Conservation (phyloP, 495 filamentous ascomycete genomes). For the Penicillium soppii region DNA sequence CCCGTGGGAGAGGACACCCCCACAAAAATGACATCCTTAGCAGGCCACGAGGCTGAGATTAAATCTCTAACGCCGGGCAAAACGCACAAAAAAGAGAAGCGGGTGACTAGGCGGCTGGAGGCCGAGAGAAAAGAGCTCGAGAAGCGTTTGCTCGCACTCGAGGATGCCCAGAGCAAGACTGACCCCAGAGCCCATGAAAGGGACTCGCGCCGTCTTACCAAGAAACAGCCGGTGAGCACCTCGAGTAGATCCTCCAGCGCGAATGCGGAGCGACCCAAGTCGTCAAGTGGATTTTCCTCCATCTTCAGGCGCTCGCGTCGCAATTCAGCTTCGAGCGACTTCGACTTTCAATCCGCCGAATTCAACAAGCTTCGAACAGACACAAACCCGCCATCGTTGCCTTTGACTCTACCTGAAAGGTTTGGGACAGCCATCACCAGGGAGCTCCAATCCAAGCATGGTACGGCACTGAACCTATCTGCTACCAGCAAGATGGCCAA, state of each 20-base stretch:
- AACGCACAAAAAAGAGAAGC: slow-evolving; percentile 25
- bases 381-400: slow-evolving; percentile 20
- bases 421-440: slow-evolving; percentile 36
- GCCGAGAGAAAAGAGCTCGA: slow-evolving; percentile 40
- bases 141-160: slow-evolving; percentile 33
- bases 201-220: slow-evolving; percentile 34
- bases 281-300: slow-evolving; percentile 28
- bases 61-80: slow-evolving; percentile 21
- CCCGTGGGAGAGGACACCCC: slow-evolving; percentile 5
- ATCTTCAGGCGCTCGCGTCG: slow-evolving; percentile 36
- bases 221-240: slow-evolving; percentile 35
- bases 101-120: slow-evolving; percentile 38
- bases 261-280: slow-evolving; percentile 26
- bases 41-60: slow-evolving; percentile 8
- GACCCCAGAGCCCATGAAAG: slow-evolving; percentile 22
- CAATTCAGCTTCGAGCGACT: slow-evolving; percentile 26
- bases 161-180: slow-evolving; percentile 25
- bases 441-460: slow-evolving; percentile 29
- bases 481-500: slow-evolving; percentile 6
- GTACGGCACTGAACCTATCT: slow-evolving; percentile 22
- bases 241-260: slow-evolving; percentile 37
- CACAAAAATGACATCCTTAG: background rate
- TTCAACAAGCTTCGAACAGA: slow-evolving; percentile 1
- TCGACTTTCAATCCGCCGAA: slow-evolving; percentile 7
- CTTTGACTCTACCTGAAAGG: slow-evolving; percentile 31